Base-by-base conservation (phyloP, 345 rosid genomes). In the Litchi chinensis region DNA sequence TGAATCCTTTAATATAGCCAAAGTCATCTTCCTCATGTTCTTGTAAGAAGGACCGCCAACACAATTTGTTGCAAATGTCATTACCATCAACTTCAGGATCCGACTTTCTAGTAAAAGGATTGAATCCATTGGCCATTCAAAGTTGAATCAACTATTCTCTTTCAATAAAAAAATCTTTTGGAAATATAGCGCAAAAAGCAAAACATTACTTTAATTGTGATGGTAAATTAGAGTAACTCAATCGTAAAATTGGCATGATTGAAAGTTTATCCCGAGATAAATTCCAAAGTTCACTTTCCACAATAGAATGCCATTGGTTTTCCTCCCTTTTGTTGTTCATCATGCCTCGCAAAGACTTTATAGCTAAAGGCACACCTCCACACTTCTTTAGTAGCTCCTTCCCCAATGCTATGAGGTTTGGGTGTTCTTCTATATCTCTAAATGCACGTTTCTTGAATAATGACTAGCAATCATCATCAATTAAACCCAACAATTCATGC, bases 381-480 rank as follows among this genome's bases (percentile, higher is more conserved):
- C 80, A 77, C 57, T 63, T 77, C 59, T 12, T 62, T 48, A 70
- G 46, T 41, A 69, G 59, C 43, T 70, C 22, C 60, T 60, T 77
- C 8, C 57, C 79, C 39, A 57, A 21, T 6, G 0, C 6, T 68
- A 15, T 74, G 10, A 77, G 4, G 21, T 44, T 5, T 0, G 44
- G n/a, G 2, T 16, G 39, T 9, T 71, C 69, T 60, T 70, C 68
- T 8, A 5, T 19, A 10, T n/a, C 10, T 28, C 19, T 6, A 44
- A 69, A 77, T 7, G 80, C 80, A n/a, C 63, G 44, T 15, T 70
- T 28, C 60, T 57, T 59, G 69, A 77, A 77, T 11, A 70, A 28
- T 15, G 40, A 28, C 79, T 65, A 76, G 44, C 71, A 67, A 32
- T 76, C 79, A 39, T n/a, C 79, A 6, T 67, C 24, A 0, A 73